Base-by-base conservation (phyloP, 106 monocot genomes). In the Apostasia shenzhenica region DNA sequence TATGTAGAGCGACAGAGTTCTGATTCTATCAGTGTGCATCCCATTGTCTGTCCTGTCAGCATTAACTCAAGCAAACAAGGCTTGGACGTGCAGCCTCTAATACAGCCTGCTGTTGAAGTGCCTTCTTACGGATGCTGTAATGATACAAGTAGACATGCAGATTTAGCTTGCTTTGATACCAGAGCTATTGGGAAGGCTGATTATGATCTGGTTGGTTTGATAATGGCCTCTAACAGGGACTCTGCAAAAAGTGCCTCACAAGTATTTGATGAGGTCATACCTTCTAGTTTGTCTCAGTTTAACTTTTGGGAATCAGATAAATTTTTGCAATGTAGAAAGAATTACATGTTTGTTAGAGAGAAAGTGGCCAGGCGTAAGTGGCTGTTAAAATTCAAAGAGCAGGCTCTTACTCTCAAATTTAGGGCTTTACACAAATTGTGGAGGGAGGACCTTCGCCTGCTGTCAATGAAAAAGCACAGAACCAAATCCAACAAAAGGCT, bases 371-470 rank as follows among this genome's bases (percentile, higher is more conserved):
- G 70, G 10, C 84, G 48, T 14, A 95, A 81, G 51, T 13, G 47
- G 12, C 11, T 48, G 38, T 41, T 81, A 61, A 85, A 77, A 73
- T 86, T 95, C 66, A 86, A 95, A 70, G 86, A 92, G 68, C 72
- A 45, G 44, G 75, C 70, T 69, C 91, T 91, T 73, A 63, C 84
- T 0, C 69, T 89, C 9, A 88, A 86, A 69, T 92, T 82, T 68
- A 89, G 80, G 62, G 84, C 77, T 39, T 73, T 88, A 8, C 81
- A 77, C 42, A 73, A 78, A 48, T 70, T 92, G 49, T 95, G 95
- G 95, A 89, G 84, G 68, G 92, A 89, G 73, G 95, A 95, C 75
- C 41, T 86, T 48, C 80, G 74, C 2, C 67, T 86, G 54, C 78
- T 91, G 58, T 75, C 75, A 50, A 55, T 78, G 45, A 80, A 53